A percentile compares a stretch with the other conserved stretches of the same genome.
These are phyloP conservation scores for Viola pubescens DNA, from an alignment of 441 rosid species.

Conservation along the genomic window DNA sequence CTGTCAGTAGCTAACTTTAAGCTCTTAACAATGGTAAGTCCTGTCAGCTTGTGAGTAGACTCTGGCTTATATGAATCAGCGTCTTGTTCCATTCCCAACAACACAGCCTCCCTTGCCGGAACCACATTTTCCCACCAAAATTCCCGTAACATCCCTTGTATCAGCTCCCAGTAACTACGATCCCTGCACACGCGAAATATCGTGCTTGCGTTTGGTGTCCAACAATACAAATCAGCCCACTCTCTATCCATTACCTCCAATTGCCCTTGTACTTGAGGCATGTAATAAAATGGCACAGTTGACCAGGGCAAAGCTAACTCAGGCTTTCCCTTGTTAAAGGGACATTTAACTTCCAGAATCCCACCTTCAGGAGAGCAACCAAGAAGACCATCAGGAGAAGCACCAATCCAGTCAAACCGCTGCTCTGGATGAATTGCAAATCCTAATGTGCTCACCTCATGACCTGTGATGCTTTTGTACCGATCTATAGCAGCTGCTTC, in stretches of 20 bases:
- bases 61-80: constrained; percentile 51
- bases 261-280: constrained; percentile 97
- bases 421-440: constrained; percentile 70
- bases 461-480: constrained; percentile 69
- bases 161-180: constrained; percentile 61
- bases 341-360: constrained; percentile 86
- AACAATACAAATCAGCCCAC: constrained; percentile 90
- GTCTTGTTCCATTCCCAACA: constrained; percentile 47
- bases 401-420: constrained; percentile 71
- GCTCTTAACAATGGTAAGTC: constrained; percentile 60
- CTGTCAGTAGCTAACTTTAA: constrained; percentile 49
- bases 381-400: constrained; percentile 89
- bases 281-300: constrained; percentile 76
- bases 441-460: constrained; percentile 60
- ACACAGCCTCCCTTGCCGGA: constrained; percentile 70
- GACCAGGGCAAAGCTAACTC: constrained; percentile 79
- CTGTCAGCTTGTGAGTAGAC: constrained; percentile 58
- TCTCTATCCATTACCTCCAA: constrained; percentile 92
- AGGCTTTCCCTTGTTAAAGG: constrained; percentile 87
- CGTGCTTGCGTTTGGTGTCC: constrained; percentile 86
- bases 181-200: constrained; percentile 62
- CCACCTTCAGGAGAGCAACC: constrained; percentile 59
- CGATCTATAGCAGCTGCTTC: constrained; percentile 68
- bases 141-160: constrained; percentile 58
- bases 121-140: constrained; percentile 91